These are phyloP conservation scores for Leishmania major DNA, from an alignment of 208 protist genomes.

Conservation along the genomic window DNA sequence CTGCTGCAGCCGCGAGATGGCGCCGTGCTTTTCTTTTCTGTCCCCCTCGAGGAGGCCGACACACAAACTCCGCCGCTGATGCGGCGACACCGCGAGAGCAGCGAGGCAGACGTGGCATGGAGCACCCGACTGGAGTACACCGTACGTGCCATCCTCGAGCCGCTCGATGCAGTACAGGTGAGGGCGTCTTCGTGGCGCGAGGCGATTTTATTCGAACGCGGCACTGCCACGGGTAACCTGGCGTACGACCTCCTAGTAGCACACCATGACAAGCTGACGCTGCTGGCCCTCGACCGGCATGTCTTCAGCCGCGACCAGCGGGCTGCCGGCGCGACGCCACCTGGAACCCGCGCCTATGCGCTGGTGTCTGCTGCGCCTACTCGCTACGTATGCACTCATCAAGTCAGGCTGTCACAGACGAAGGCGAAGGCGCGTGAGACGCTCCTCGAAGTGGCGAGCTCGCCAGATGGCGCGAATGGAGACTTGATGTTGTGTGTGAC, in stretches of 20 bases:
- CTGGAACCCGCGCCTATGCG: constrained; percentile 3
- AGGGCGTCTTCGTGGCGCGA: constrained; percentile 14
- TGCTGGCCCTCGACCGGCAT: constrained; percentile 26
- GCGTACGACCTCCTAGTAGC: constrained; percentile 27
- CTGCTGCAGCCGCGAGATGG: constrained; percentile 29
- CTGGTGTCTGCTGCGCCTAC: constrained; percentile 17
- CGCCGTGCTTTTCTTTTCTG: constrained; percentile 26
- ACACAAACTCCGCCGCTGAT: constrained; percentile 16
- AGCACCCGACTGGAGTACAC: constrained; percentile 22
- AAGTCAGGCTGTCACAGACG: constrained; percentile 15
- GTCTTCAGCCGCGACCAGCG: constrained; percentile 8
- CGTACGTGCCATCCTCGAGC: constrained; percentile 25
- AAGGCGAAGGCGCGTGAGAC: constrained; percentile 11
- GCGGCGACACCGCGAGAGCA: constrained; percentile 20
- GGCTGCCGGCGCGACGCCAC: neutral
- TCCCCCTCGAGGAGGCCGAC: constrained; percentile 16
- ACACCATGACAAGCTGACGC: constrained; percentile 21
- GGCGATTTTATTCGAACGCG: constrained; percentile 20
- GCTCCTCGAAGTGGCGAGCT: constrained; percentile 19
- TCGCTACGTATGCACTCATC: constrained; percentile 27
- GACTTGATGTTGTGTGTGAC: constrained; percentile 27
- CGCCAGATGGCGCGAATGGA: constrained; percentile 26
- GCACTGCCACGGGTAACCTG: constrained; percentile 9
- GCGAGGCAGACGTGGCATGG: constrained; percentile 24
- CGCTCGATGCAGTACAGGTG: constrained; percentile 5